phyloP scores from a whole-genome alignment of 2,329 filamentous ascomycete species.

The Decorospora gaudefroyi region DNA sequence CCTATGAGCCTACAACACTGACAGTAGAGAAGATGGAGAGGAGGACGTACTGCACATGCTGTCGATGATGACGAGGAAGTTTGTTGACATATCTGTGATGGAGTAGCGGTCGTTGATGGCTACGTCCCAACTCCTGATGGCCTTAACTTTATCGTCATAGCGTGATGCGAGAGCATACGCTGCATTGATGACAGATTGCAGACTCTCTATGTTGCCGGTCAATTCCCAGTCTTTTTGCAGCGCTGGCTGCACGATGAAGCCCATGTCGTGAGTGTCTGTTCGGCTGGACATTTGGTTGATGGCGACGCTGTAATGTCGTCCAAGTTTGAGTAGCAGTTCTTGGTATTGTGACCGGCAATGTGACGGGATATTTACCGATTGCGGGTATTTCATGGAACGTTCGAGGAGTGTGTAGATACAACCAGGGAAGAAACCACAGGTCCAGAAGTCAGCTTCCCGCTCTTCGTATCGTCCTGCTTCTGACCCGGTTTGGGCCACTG shows the following conservation, averaged over 20 bases:
- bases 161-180: conserved; percentile 53
- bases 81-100: conserved; percentile 43
- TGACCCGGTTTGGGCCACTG: conserved; percentile 36
- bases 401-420: conserved; percentile 43
- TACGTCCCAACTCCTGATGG: conserved; percentile 58
- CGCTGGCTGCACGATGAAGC: conserved; percentile 59
- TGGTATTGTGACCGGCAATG: conserved; percentile 25
- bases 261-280: conserved; percentile 60
- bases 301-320: conserved; percentile 40
- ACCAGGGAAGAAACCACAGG: conserved; percentile 45
- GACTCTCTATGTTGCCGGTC: conserved; percentile 47
- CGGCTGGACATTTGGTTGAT: conserved; percentile 43
- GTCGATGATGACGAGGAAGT: conserved; percentile 52
- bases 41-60: conserved; percentile 48
- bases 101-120: conserved; percentile 46
- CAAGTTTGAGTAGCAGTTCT: conserved; percentile 32
- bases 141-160: conserved; percentile 50
- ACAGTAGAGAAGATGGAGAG: background rate
- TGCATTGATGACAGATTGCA: conserved; percentile 51
- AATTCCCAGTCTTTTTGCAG: conserved; percentile 56
- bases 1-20: background rate
- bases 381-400: conserved; percentile 38
- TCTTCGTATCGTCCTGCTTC: conserved; percentile 38
- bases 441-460: conserved; percentile 46
- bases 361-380: conserved; percentile 27